Evolutionary conservation across 768 basidiomycete genomes (phyloP).

Genomic region (Boletus sp.): DNA sequence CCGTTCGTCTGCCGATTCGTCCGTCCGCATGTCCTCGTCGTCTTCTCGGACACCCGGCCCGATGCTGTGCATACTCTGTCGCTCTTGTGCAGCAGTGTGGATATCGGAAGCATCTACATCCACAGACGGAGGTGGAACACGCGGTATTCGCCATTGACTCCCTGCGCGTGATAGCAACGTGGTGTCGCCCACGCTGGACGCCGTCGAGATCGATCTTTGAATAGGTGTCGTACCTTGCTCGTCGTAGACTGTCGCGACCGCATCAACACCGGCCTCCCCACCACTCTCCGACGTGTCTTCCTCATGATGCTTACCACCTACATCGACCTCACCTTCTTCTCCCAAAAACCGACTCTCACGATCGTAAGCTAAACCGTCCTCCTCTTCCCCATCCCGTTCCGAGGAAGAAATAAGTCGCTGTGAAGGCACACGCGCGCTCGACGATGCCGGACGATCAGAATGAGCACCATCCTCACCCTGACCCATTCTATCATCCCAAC

Average conservation of each 20-base stretch:
- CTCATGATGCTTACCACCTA: constrained; percentile 13
- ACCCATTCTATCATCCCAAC: constrained; percentile 35
- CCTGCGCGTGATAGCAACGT: constrained; percentile 11
- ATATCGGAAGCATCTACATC: constrained; percentile 20
- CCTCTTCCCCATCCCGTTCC: constrained; percentile 29
- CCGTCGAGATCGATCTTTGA: constrained; percentile 10
- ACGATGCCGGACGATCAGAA: constrained; percentile 29
- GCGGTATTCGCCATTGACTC: constrained; percentile 29
- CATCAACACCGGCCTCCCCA: constrained; percentile 5
- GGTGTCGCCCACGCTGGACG: neutral
- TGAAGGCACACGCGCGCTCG: constrained; percentile 35
- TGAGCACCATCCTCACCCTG: constrained; percentile 31
- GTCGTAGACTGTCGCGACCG: neutral
- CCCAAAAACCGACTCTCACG: constrained; percentile 10
- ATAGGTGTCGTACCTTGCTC: constrained; percentile 1
- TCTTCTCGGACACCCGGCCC: constrained; percentile 17
- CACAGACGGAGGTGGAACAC: constrained; percentile 40
- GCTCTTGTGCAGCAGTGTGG: constrained; percentile 1
- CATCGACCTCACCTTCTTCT: neutral
- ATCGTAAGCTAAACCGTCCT: constrained; percentile 26
- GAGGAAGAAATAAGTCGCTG: constrained; percentile 32
- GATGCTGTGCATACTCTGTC: constrained; percentile 1
- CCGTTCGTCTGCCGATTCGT: constrained; percentile 43
- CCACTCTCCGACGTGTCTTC: constrained; percentile 12
- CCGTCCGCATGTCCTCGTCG: constrained; percentile 22